phyloP scores from a whole-genome alignment of 116 monocot genomes.

The Papilionanthe hybrid region DNA sequence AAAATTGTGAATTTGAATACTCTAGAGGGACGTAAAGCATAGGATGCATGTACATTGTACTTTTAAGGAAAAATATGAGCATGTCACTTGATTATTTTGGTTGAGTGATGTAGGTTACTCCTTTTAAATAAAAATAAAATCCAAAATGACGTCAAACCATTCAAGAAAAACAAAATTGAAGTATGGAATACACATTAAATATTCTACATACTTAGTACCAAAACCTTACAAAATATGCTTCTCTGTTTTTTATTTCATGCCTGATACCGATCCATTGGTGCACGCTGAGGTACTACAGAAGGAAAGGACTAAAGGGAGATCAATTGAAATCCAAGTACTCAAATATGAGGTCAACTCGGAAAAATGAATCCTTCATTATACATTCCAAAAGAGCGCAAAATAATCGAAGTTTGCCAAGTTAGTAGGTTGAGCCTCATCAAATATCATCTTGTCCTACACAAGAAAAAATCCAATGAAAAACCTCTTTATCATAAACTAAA shows the following conservation, averaged over 20 bases:
- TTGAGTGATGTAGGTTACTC: no score
- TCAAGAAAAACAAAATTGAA: no score
- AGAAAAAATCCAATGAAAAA: background rate
- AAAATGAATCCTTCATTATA: background rate
- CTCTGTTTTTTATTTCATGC: background rate
- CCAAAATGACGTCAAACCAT: no score
- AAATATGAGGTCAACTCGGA: background rate
- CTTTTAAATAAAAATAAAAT: no score
- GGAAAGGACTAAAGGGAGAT: background rate
- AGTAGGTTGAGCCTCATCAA: background rate
- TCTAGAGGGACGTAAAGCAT: no score
- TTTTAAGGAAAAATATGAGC: no score
- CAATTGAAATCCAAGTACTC: background rate
- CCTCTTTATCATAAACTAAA: background rate
- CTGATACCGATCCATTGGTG: background rate
- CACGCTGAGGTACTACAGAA: background rate
- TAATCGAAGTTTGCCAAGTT: background rate
- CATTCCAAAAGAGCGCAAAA: background rate
- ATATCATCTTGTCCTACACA: slow-evolving; percentile 5
- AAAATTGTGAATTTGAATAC: no score
- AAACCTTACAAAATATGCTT: background rate
- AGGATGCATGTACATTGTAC: no score
- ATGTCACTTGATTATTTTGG: no score
- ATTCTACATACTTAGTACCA: background rate
- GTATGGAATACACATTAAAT: background rate